Evolutionary conservation across 768 basidiomycete species (phyloP).

Genomic region (Boletellus ananas): DNA sequence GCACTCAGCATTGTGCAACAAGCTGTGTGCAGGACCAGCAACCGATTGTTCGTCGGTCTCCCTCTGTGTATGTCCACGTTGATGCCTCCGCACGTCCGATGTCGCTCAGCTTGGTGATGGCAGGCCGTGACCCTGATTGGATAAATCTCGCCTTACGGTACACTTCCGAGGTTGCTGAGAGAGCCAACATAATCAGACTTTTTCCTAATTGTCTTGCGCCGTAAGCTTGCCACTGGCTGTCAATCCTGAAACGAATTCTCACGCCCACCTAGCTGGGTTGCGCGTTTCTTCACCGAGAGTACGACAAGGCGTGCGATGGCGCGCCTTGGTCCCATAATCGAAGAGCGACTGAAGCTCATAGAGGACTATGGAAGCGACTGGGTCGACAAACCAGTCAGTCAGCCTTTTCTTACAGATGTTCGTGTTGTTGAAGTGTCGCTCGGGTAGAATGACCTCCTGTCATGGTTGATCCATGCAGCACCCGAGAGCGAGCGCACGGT

Average conservation of each 20-base stretch:
- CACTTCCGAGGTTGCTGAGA: conserved; percentile 28
- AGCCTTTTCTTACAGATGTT: no score
- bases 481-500: conserved; percentile 14
- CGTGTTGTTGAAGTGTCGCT: not conserved
- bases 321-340: conserved; percentile 27
- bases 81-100: not conserved
- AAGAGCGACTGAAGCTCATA: conserved; percentile 23
- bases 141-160: conserved; percentile 28
- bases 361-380: conserved; percentile 27
- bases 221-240: conserved; percentile 18
- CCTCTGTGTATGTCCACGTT: conserved; percentile 36
- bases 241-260: not conserved
- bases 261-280: conserved; percentile 15
- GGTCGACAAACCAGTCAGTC: conserved; percentile 31
- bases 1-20: conserved; percentile 27
- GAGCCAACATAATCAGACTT: conserved; percentile 21
- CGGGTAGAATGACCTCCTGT: conserved; percentile 31
- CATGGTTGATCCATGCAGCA: conserved; percentile 32
- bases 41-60: conserved; percentile 47
- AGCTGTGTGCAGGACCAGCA: conserved; percentile 40
- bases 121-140: conserved; percentile 35
- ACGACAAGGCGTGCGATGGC: conserved; percentile 10
- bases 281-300: conserved; percentile 10
- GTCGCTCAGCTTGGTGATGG: not conserved
- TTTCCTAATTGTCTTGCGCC: conserved; percentile 35